Percentiles rank a stretch among this genome's conserved stretches.
Evolutionary conservation across 139 green algal genomes (phyloP).

Genomic region (Chlorella sp.): DNA sequence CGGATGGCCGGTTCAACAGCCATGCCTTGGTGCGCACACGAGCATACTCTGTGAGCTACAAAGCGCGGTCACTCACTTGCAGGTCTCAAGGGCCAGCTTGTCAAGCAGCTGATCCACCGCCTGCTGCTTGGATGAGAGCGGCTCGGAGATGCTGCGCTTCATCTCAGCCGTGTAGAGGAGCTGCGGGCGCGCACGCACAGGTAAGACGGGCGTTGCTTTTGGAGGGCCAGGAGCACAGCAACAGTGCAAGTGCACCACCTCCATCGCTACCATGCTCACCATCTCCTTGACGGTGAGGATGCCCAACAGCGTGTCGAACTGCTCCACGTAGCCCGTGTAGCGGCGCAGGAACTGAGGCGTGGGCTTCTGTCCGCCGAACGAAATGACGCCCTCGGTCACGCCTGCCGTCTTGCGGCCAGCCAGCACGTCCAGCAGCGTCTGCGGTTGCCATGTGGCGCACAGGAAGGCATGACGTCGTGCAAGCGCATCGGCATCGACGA

Average conservation of each 20-base stretch:
- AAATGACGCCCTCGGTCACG: conserved; percentile 40
- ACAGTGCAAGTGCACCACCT: too few relatives aligned
- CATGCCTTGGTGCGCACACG: too few relatives aligned
- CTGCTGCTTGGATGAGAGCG: conserved; percentile 34
- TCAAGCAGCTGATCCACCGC: conserved; percentile 50
- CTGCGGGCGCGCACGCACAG: conserved; percentile 19
- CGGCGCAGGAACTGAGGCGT: conserved; percentile 58
- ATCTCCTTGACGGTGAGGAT: conserved; percentile 67
- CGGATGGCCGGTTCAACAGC: too few relatives aligned
- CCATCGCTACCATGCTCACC: not conserved
- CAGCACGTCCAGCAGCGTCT: conserved; percentile 11
- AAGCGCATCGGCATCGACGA: too few relatives aligned
- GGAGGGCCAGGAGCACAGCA: too few relatives aligned
- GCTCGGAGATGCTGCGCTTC: conserved; percentile 45
- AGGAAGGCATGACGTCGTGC: too few relatives aligned
- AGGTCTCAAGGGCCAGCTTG: conserved; percentile 9
- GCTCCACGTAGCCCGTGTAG: conserved; percentile 63
- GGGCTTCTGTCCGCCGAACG: conserved; percentile 62
- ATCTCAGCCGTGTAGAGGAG: conserved; percentile 81
- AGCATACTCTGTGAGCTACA: too few relatives aligned
- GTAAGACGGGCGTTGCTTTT: too few relatives aligned
- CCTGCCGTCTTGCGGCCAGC: conserved; percentile 50
- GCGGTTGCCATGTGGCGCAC: too few relatives aligned
- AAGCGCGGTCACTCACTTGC: conserved; percentile 14
- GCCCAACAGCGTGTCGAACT: conserved; percentile 61